Evolutionary conservation across 1,284 basidiomycete genomes (phyloP).

Genomic region (Rhodotorula sp.): DNA sequence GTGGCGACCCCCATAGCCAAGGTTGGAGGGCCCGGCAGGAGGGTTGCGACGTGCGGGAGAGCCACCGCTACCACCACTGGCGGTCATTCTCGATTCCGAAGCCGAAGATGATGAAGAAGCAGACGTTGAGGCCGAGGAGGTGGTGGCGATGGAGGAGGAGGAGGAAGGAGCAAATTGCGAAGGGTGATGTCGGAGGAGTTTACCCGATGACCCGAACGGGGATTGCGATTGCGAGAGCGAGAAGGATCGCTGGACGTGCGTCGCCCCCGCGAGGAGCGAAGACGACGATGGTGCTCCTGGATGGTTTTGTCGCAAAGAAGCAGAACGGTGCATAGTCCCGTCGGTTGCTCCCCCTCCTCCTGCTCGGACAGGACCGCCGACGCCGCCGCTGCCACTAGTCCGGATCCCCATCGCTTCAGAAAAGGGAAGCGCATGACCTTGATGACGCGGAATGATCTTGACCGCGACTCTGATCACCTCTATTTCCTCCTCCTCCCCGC

Average conservation of each 20-base stretch:
- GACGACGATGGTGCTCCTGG: neutral
- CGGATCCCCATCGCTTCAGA: neutral
- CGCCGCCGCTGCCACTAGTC: neutral
- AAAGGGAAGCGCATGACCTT: conserved; percentile 12
- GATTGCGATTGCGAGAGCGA: neutral
- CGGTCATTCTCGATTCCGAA: too few species aligned
- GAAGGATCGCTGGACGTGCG: neutral
- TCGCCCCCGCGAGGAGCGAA: neutral
- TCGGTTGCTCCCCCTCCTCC: neutral
- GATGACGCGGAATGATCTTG: conserved; percentile 22
- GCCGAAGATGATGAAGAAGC: too few species aligned
- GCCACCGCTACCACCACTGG: too few species aligned
- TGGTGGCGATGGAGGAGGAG: neutral
- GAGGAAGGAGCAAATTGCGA: neutral
- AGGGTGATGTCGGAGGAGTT: neutral
- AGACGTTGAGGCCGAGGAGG: too few species aligned
- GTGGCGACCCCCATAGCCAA: too few species aligned
- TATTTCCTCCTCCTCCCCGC: neutral
- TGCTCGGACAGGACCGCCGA: neutral
- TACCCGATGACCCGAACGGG: neutral
- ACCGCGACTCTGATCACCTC: conserved; percentile 14
- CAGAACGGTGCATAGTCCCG: neutral
- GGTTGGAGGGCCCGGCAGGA: too few species aligned
- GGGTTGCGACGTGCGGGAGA: too few species aligned
- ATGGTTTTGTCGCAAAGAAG: neutral